Base-by-base conservation (phyloP, 106 monocot species). In the Agapanthus africanus region DNA sequence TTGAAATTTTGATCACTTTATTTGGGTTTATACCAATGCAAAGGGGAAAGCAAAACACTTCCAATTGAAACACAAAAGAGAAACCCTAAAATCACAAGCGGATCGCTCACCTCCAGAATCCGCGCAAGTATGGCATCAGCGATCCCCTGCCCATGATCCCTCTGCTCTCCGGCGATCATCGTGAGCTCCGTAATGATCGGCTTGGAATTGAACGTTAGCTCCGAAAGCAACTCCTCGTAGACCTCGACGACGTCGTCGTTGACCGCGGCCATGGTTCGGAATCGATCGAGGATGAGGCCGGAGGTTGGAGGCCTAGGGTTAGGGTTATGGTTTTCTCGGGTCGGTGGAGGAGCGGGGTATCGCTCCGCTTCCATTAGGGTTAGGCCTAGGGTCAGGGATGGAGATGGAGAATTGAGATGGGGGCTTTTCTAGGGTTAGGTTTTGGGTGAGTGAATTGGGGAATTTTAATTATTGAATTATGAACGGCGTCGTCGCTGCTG, bases 181-280 rank as follows among this genome's bases (percentile, higher is more conserved):
- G 97, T 99, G 47, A 99, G 90, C 36, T 99, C 97, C 14, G 97
- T 92, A 67, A 92, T 99, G 35, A 92, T 75, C 6, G 97, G 97
- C 78, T 99, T 99, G 46, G 92, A 99, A 70, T 99, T 99, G 65
- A 99, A 79, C 26, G 82, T 79, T 64, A 97, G 92, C 74, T 97
- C 97, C 22, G 70, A 21, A 8, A 97, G 78, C 23, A 91, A 35
- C 70, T 80, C 81, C 74, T 80, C 88, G 51, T 92, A 97, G 4
- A 82, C 41, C 11, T 23, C 34, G 38, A 97, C 89, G 50, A 97
- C 41, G 63, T 84, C 91, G 49, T 71, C 83, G 50, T 74, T 19
- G 40, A 76, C 81, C 40, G 72, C 59, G 6, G 82, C 36, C 71
- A 79, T 56, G 15, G 69, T 65, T 11, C 82, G 74, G 75, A 84